Evolutionary conservation across 2,329 filamentous ascomycete species (phyloP).

Genomic region (Colletotrichum liaoningense): DNA sequence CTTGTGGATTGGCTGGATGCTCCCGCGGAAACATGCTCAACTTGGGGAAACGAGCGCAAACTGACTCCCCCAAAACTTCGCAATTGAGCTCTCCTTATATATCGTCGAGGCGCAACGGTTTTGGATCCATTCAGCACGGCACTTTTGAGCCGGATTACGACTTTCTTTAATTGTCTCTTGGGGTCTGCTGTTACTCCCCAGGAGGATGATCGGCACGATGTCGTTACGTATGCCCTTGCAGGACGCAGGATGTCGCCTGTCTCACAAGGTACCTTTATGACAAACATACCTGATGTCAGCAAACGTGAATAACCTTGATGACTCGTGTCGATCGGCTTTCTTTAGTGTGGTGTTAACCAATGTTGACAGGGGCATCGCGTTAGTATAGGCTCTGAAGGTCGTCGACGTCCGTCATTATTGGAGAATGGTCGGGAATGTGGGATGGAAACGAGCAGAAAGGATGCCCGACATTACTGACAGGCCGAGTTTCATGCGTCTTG

Average conservation of each 20-base stretch:
- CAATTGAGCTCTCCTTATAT: slow-evolving; percentile 1
- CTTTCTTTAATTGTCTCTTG: not conserved
- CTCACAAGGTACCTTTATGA: not conserved
- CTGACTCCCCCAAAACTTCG: slow-evolving; percentile 1
- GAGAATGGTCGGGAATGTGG: not conserved
- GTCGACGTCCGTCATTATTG: not conserved
- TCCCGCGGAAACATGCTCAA: slow-evolving; percentile 19
- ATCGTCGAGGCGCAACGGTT: not conserved
- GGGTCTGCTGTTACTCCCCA: not conserved
- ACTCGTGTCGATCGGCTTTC: not conserved
- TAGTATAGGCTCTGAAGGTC: not conserved
- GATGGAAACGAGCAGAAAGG: not conserved
- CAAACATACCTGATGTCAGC: not conserved
- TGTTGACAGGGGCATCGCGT: not conserved
- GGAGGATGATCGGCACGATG: not conserved
- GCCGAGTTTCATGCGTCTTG: not conserved
- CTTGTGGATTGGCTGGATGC: slow-evolving; percentile 13
- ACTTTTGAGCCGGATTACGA: slow-evolving; percentile 1
- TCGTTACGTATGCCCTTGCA: not conserved
- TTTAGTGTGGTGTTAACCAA: not conserved
- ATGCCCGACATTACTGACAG: not conserved
- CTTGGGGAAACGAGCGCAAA: slow-evolving; percentile 25
- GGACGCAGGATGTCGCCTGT: not conserved
- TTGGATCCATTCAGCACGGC: not conserved
- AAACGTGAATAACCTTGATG: slow-evolving; percentile 15